Evolutionary conservation across 202 grass and related monocot species (phyloP).

Genomic region (Elaeis oleifera): DNA sequence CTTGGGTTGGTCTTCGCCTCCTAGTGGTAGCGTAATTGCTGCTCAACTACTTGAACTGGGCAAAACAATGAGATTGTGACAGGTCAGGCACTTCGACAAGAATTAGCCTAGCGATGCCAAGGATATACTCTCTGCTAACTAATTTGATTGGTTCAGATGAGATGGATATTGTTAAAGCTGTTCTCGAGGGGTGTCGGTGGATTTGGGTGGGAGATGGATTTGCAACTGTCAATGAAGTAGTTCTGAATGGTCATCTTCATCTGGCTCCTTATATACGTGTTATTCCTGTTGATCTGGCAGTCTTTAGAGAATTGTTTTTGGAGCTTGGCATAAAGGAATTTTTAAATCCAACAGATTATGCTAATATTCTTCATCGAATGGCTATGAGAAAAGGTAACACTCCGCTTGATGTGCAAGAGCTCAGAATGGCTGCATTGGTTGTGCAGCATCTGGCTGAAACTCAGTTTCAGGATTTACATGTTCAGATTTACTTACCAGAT

Average conservation of each 20-base stretch:
- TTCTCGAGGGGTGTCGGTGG: slow-evolving; percentile 91
- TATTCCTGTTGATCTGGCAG: slow-evolving; percentile 92
- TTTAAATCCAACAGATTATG: slow-evolving; percentile 66
- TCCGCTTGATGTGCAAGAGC: slow-evolving; percentile 68
- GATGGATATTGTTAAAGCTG: slow-evolving; percentile 94
- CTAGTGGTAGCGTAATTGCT: slow-evolving; percentile 87
- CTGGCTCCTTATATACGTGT: slow-evolving; percentile 88
- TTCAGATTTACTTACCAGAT: slow-evolving; percentile 88
- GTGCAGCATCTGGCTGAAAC: slow-evolving; percentile 85
- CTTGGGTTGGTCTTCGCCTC: slow-evolving; percentile 82
- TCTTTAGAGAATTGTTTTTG: slow-evolving; percentile 90
- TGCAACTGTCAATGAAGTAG: slow-evolving; percentile 81
- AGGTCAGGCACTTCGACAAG: slow-evolving; percentile 72
- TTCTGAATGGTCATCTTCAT: slow-evolving; percentile 89
- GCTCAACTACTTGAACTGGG: slow-evolving; percentile 95
- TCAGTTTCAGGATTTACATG: slow-evolving; percentile 71
- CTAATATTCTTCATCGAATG: slow-evolving; percentile 79
- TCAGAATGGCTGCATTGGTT: slow-evolving; percentile 65
- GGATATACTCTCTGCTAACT: slow-evolving; percentile 79
- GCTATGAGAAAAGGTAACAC: slow-evolving; percentile 54
- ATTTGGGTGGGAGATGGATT: slow-evolving; percentile 99
- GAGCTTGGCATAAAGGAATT: slow-evolving; percentile 90
- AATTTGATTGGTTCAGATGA: slow-evolving; percentile 89
- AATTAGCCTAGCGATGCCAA: slow-evolving; percentile 93
- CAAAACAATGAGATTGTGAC: slow-evolving; percentile 96